A percentile compares a stretch with the other conserved stretches of the same genome.
Evolutionary conservation across 73 alveolate species (phyloP).

Genomic region (Urostyla sp.): DNA sequence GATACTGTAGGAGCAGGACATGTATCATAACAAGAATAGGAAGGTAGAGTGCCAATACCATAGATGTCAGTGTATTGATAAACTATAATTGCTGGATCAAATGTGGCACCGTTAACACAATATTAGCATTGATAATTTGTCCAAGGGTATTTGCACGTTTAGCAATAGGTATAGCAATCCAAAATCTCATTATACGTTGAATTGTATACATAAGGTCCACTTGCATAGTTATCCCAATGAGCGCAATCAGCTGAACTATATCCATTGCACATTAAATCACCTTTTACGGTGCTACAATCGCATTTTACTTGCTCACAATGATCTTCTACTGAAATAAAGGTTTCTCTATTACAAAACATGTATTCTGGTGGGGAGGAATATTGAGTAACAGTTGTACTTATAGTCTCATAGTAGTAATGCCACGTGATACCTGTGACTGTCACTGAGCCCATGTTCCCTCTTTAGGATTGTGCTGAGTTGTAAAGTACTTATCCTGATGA

Average conservation of each 20-base stretch:
- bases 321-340: constrained; percentile 26
- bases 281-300: not conserved
- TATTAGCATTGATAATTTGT: constrained; percentile 9
- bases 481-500: constrained; percentile 17
- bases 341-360: constrained; percentile 28
- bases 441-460: not conserved
- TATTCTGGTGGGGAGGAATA: not conserved
- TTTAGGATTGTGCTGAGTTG: not conserved
- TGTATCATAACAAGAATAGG: constrained; percentile 11
- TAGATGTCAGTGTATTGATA: not conserved
- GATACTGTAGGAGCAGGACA: constrained; percentile 31
- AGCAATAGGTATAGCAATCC: constrained; percentile 39
- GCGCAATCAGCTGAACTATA: constrained; percentile 48
- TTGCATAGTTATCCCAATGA: not conserved
- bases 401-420: constrained; percentile 12
- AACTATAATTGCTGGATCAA: too few relatives aligned
- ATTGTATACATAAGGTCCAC: constrained; percentile 37
- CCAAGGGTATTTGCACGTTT: constrained; percentile 2
- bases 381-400: not conserved
- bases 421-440: not conserved
- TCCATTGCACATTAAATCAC: constrained; percentile 6
- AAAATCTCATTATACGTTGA: constrained; percentile 20
- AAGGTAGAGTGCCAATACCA: not conserved
- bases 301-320: constrained; percentile 50
- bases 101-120: constrained; percentile 27